Evolutionary conservation across 2,329 filamentous ascomycete species (phyloP).

Genomic region (Colletotrichum cordylinicola): DNA sequence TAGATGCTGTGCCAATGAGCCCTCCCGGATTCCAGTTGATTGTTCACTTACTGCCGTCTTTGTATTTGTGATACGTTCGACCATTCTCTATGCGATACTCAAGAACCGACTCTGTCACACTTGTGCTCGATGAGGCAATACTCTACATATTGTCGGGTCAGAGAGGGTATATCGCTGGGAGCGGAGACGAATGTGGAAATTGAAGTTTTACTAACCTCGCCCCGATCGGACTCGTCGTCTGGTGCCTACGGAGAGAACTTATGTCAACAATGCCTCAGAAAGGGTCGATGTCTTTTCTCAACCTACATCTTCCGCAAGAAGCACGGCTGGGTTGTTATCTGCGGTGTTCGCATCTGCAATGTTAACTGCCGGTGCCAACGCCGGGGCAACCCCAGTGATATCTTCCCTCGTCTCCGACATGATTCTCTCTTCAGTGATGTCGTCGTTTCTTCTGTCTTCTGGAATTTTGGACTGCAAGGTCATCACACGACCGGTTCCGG

Average conservation of each 20-base stretch:
- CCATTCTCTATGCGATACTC: conserved; percentile 3
- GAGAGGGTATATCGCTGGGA: neutral
- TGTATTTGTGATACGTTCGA: conserved; percentile 24
- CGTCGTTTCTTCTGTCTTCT: accelerated
- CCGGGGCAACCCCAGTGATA: neutral
- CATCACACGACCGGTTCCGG: neutral
- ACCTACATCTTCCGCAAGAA: neutral
- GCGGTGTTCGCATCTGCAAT: neutral
- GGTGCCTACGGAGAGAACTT: neutral
- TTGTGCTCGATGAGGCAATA: neutral
- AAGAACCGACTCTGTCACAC: neutral
- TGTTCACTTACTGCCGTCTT: neutral
- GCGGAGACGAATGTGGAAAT: neutral
- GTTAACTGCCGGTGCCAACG: neutral
- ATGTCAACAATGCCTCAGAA: neutral
- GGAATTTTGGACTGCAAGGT: neutral
- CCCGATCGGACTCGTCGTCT: neutral
- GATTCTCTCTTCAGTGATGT: neutral
- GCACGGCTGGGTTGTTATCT: neutral
- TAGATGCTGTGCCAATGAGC: neutral
- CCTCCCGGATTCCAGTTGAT: neutral
- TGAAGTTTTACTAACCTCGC: neutral
- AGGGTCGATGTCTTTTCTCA: neutral
- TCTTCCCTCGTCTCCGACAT: neutral
- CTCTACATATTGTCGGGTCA: neutral